These are phyloP conservation scores for Kuraishia floccosa DNA, from an alignment of 805 yeast species.

Conservation along the genomic window DNA sequence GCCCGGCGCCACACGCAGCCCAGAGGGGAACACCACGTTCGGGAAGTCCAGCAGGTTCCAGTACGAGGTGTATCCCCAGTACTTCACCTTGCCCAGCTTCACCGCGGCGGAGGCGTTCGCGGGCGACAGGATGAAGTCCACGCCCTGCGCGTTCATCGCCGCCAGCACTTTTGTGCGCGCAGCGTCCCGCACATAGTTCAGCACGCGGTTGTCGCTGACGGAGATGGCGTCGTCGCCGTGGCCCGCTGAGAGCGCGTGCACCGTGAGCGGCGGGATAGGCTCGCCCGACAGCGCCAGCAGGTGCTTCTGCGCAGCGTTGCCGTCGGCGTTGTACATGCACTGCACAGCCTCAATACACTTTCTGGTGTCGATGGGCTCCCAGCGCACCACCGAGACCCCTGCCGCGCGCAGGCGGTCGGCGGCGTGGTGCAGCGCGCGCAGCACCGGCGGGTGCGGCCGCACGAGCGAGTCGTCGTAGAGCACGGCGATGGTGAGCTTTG, in stretches of 20 bases:
- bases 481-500: constrained; percentile 31
- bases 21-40: constrained; percentile 51
- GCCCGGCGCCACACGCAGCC: constrained; percentile 30
- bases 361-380: constrained; percentile 40
- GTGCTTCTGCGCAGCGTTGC: constrained; percentile 37
- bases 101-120: constrained; percentile 59
- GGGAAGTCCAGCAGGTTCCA: constrained; percentile 70
- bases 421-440: constrained; percentile 30
- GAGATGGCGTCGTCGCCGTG: constrained; percentile 36
- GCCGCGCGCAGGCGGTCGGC: constrained; percentile 40
- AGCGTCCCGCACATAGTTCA: constrained; percentile 37
- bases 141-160: constrained; percentile 32
- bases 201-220: constrained; percentile 34
- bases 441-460: constrained; percentile 37
- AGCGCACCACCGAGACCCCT: constrained; percentile 41
- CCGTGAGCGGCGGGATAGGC: constrained; percentile 45
- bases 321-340: constrained; percentile 47
- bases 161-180: constrained; percentile 39
- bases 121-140: constrained; percentile 56
- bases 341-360: constrained; percentile 45
- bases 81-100: constrained; percentile 41
- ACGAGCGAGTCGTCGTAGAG: constrained; percentile 35
- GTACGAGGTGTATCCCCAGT: constrained; percentile 74
- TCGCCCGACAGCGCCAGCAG: constrained; percentile 50
- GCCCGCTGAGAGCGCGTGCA: constrained; percentile 40